Percentiles rank a stretch among this genome's conserved stretches.
Evolutionary conservation across 2,329 filamentous ascomycete species (phyloP).

Genomic region (Aspergillus bombycis): DNA sequence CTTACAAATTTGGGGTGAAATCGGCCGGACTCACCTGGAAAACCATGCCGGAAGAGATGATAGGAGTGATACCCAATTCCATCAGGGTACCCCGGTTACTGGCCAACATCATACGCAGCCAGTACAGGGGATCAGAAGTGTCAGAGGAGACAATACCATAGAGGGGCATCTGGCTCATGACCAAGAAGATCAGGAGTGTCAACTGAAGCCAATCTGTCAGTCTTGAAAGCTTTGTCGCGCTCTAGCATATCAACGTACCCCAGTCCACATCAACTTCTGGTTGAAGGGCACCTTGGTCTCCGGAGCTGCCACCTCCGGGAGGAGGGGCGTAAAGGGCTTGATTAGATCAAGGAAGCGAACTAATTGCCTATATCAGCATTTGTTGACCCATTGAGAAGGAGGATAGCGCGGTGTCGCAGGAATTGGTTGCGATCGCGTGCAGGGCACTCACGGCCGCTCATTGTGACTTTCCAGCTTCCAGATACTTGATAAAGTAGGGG

Average conservation of each 20-base stretch:
- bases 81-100: constrained; percentile 96
- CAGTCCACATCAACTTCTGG: constrained; percentile 96
- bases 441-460: constrained; percentile 61
- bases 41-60: constrained; percentile 99
- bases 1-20: neutral
- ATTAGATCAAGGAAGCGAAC: constrained; percentile 99
- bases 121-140: constrained; percentile 98
- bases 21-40: constrained; percentile 69
- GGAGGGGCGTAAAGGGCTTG: constrained; percentile 99
- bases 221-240: constrained; percentile 18
- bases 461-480: constrained; percentile 50
- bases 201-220: constrained; percentile 51
- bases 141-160: constrained; percentile 99
- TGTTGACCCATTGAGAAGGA: constrained; percentile 28
- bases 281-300: constrained; percentile 99
- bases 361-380: constrained; percentile 46
- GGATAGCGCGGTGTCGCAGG: constrained; percentile 23
- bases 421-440: constrained; percentile 32
- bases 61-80: constrained; percentile 96
- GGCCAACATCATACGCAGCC: constrained; percentile 99
- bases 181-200: constrained; percentile 96
- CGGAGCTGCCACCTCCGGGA: constrained; percentile 97
- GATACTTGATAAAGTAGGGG: constrained; percentile 23
- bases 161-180: constrained; percentile 99
- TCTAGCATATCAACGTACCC: constrained; percentile 49